These are phyloP conservation scores for Citrus sp. DNA, from an alignment of 345 rosid genomes.

Conservation along the genomic window DNA sequence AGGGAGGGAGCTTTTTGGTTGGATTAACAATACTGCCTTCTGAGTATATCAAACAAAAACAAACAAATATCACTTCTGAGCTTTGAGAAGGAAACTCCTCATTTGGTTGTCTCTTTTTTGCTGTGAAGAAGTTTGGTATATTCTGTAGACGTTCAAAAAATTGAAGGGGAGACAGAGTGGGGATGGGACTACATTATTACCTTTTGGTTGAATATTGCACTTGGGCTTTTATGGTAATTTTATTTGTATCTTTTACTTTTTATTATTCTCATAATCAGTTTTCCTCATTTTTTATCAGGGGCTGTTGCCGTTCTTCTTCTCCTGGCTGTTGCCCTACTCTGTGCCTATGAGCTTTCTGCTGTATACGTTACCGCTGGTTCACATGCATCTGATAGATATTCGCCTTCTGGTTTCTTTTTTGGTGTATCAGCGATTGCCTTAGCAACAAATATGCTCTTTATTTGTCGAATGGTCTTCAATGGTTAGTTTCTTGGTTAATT, in stretches of 20 bases:
- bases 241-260: background rate
- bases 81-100: slow-evolving; percentile 1
- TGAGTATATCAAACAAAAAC: too few relatives aligned
- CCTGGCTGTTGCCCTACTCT: slow-evolving; percentile 87
- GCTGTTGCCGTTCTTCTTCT: slow-evolving; percentile 98
- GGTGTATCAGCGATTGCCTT: slow-evolving; percentile 97
- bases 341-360: slow-evolving; percentile 97
- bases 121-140: background rate
- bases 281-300: slow-evolving; percentile 43
- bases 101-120: background rate
- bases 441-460: slow-evolving; percentile 98
- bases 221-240: background rate
- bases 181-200: background rate
- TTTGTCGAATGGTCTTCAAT: slow-evolving; percentile 95
- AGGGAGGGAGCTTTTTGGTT: background rate
- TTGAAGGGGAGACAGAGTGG: background rate
- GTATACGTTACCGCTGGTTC: slow-evolving; percentile 92
- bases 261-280: slow-evolving; percentile 20
- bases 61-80: background rate
- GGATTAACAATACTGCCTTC: background rate
- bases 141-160: background rate
- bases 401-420: slow-evolving; percentile 98
- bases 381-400: slow-evolving; percentile 83
- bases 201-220: background rate
- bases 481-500: slow-evolving; percentile 50